Evolutionary conservation across 257 asterid species (phyloP), one percentile per base, ranked within the genome.

Genomic region (Mitragyna speciosa): DNA sequence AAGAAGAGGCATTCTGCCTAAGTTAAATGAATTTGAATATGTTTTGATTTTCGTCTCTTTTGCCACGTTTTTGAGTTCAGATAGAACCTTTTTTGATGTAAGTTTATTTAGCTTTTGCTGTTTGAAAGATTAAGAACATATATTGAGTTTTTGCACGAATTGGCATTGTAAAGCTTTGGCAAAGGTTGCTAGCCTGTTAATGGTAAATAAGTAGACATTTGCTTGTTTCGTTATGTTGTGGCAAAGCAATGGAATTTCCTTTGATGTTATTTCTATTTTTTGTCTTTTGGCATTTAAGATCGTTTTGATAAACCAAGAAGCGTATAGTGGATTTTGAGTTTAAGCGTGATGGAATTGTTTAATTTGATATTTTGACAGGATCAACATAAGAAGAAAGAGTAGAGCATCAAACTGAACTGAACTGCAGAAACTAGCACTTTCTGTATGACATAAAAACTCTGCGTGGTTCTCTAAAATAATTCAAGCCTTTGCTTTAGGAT

Each of bases 1-100:
- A 86, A 82, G 80, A 45, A 45, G 82, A 79, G 72, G 76, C 78
- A 81, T 20, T 9, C 47, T 30, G 14, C 63, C 52, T 75, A 20
- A 66, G 9, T 41, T 43, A 30, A 20, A 15, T 15, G 6, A 19
- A 39, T 20, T 58, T 7, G 1, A 7, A 1, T 9, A 9, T 1
- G 3, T 14, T 65, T 65, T 65, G 5, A 11, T 15, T 65, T 16
- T 30, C 9, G 15, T 5, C 5, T n/a, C 9, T 30, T 64, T 8
- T 58, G 78, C 54, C 28, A 3, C 36, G 14, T 20, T 74, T 63
- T 26, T 28, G 69, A 11, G 69, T 63, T 52, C 28, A 20, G 12
- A 54, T 1, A 7, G 3, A 65, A 30, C 43, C 26, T 14, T 15
- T 3, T 31, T 75, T 56, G 36, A 54, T 54, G 52, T 75, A 58